Conservation (phyloP, 805 yeast species). For the Schizosaccharomyces lindneri region DNA sequence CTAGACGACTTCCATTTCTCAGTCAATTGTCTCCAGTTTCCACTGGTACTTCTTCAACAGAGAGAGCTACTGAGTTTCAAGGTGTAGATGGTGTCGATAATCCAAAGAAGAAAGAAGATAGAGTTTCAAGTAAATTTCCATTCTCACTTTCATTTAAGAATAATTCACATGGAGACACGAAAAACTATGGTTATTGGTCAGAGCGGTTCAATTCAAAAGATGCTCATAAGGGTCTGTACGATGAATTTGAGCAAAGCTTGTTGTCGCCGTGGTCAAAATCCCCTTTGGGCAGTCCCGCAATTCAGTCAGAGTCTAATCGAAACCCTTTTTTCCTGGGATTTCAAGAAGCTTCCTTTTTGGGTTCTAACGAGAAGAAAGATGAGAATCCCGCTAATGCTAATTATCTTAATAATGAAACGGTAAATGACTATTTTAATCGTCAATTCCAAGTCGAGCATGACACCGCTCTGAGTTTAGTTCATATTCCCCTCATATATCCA, state of each 20-base stretch:
- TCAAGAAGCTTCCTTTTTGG: not conserved
- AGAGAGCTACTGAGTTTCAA: no score
- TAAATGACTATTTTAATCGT: not conserved
- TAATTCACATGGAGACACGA: no score
- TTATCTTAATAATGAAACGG: not conserved
- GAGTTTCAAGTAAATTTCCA: no score
- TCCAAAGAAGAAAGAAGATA: no score
- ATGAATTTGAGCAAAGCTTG: slow-evolving; percentile 12
- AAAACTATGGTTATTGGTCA: no score
- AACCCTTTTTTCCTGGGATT: slow-evolving; percentile 11
- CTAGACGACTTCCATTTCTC: no score
- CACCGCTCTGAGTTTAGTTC: slow-evolving; percentile 12
- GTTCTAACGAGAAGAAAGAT: slow-evolving; percentile 1
- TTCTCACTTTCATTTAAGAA: no score
- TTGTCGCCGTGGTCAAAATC: slow-evolving; percentile 13
- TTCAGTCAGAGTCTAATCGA: slow-evolving; percentile 9
- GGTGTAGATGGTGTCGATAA: no score
- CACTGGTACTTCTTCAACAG: no score
- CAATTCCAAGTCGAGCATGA: slow-evolving; percentile 4
- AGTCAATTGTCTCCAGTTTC: no score
- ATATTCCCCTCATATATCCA: slow-evolving; percentile 13
- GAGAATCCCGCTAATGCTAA: slow-evolving; percentile 8
- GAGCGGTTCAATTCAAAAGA: no score
- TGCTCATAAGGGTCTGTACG: slow-evolving; percentile 5
- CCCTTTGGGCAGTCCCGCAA: slow-evolving; percentile 14